These are phyloP conservation scores for Epichloe amarillans DNA, from an alignment of 2,329 filamentous ascomycete genomes.

Conservation along the genomic window DNA sequence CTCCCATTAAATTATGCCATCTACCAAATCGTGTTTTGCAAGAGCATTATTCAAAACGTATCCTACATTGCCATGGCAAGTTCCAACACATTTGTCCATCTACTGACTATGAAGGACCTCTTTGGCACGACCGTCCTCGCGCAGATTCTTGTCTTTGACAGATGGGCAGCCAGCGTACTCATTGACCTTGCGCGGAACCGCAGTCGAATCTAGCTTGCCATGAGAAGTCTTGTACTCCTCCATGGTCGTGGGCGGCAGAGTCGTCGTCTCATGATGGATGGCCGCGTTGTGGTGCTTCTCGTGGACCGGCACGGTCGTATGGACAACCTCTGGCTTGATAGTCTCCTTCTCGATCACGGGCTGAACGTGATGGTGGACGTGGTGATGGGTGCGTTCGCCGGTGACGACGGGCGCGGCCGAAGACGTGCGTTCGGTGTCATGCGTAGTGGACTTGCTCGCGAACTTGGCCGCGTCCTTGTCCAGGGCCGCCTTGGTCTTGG, in stretches of 20 bases:
- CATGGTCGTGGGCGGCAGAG: conserved; percentile 50
- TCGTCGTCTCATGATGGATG: conserved; percentile 51
- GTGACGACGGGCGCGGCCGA: conserved; percentile 14
- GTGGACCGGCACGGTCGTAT: conserved; percentile 60
- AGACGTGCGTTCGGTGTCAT: conserved; percentile 16
- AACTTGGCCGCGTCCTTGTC: conserved; percentile 33
- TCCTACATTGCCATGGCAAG: no score
- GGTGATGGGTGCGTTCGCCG: conserved; percentile 23
- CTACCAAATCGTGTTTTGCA: no score
- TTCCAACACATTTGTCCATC: no score
- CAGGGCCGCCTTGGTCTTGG: conserved; percentile 31
- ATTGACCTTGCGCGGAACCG: conserved; percentile 35
- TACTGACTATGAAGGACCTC: not conserved
- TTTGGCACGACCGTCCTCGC: not conserved
- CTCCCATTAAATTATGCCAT: no score
- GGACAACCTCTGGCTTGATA: conserved; percentile 52
- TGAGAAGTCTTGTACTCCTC: conserved; percentile 40
- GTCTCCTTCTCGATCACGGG: conserved; percentile 59
- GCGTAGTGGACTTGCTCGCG: conserved; percentile 15
- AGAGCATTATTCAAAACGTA: no score
- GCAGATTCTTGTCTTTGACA: conserved; percentile 3
- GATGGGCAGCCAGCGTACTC: conserved; percentile 50
- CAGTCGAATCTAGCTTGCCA: conserved; percentile 39
- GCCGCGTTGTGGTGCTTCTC: conserved; percentile 56
- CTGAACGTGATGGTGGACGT: conserved; percentile 56